Evolutionary conservation across 208 protist genomes (phyloP).

Genomic region (Wallacemonas collosoma): DNA sequence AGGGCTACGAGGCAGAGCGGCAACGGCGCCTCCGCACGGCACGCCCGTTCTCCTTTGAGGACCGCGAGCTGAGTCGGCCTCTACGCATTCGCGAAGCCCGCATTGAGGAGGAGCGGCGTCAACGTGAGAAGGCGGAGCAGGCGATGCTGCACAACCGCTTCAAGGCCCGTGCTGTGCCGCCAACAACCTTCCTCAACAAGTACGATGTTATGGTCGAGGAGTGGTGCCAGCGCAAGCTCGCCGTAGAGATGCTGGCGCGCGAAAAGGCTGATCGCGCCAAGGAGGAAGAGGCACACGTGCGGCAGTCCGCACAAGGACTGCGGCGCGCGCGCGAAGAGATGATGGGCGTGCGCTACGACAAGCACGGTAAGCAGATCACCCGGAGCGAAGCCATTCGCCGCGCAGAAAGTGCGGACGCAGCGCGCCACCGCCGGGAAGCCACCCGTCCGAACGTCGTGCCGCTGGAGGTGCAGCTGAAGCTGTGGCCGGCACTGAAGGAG

Average conservation of each 20-base stretch:
- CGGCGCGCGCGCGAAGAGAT: conserved; percentile 49
- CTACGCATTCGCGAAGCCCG: conserved; percentile 49
- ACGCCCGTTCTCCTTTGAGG: conserved; percentile 72
- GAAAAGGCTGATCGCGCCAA: conserved; percentile 58
- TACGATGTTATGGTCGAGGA: conserved; percentile 92
- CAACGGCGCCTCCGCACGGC: conserved; percentile 30
- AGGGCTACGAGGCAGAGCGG: conserved; percentile 58
- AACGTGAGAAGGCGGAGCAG: conserved; percentile 39
- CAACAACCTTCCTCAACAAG: conserved; percentile 88
- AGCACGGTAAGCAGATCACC: conserved; percentile 27
- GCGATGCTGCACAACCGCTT: conserved; percentile 35
- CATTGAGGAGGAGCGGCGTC: conserved; percentile 33
- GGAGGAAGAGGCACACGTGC: conserved; percentile 58
- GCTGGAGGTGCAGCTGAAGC: conserved; percentile 72
- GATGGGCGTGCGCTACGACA: conserved; percentile 43
- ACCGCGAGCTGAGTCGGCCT: conserved; percentile 48
- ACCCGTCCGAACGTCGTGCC: conserved; percentile 42
- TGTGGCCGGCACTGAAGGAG: conserved; percentile 85
- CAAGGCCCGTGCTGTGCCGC: conserved; percentile 68
- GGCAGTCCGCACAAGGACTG: conserved; percentile 53
- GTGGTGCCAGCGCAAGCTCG: conserved; percentile 83
- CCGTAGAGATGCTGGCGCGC: conserved; percentile 55
- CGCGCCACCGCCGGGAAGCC: conserved; percentile 6
- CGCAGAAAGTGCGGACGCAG: conserved; percentile 33
- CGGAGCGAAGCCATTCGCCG: conserved; percentile 23